Conservation (phyloP, 352 stramenopile species). For the Saprolegnia parasitica region DNA sequence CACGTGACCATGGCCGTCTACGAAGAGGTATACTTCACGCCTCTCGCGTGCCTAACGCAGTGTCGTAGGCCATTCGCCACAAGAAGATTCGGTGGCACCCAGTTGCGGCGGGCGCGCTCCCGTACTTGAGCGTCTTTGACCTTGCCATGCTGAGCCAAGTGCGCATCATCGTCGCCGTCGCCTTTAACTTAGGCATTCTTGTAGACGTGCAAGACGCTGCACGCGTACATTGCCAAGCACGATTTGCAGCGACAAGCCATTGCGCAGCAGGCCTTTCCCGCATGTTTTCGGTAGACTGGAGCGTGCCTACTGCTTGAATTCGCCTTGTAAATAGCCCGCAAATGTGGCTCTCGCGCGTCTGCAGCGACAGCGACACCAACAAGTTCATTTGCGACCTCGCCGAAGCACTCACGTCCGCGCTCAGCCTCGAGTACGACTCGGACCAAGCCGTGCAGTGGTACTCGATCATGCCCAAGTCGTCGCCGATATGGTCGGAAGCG, state of each 20-base stretch:
- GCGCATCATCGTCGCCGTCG: background rate
- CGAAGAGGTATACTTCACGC: slow-evolving; percentile 36
- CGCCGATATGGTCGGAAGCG: slow-evolving; percentile 34
- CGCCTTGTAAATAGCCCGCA: slow-evolving; percentile 3
- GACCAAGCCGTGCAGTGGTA: slow-evolving; percentile 26
- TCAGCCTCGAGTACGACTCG: slow-evolving; percentile 33
- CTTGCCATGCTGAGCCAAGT: slow-evolving; percentile 38
- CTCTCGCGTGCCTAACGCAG: too few relatives aligned
- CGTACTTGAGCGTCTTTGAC: slow-evolving; percentile 49
- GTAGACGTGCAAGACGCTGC: background rate
- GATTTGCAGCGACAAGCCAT: slow-evolving; percentile 4
- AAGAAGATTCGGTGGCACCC: slow-evolving; percentile 14
- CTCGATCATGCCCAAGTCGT: slow-evolving; percentile 27
- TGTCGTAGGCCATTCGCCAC: slow-evolving; percentile 25
- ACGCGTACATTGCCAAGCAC: slow-evolving; percentile 8
- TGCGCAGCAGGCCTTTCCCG: background rate
- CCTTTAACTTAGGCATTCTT: background rate
- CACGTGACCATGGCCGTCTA: slow-evolving; percentile 49
- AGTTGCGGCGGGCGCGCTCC: slow-evolving; percentile 19
- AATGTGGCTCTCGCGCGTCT: slow-evolving; percentile 24
- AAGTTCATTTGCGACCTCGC: slow-evolving; percentile 44
- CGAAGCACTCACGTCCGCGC: slow-evolving; percentile 40
- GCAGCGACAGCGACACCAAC: slow-evolving; percentile 30
- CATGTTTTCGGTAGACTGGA: background rate
- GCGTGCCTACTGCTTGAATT: background rate